A percentile compares a stretch with the other conserved stretches of the same genome.
These are phyloP conservation scores for Xylaria polymorpha DNA, from an alignment of 2,329 filamentous ascomycete genomes.

Conservation along the genomic window DNA sequence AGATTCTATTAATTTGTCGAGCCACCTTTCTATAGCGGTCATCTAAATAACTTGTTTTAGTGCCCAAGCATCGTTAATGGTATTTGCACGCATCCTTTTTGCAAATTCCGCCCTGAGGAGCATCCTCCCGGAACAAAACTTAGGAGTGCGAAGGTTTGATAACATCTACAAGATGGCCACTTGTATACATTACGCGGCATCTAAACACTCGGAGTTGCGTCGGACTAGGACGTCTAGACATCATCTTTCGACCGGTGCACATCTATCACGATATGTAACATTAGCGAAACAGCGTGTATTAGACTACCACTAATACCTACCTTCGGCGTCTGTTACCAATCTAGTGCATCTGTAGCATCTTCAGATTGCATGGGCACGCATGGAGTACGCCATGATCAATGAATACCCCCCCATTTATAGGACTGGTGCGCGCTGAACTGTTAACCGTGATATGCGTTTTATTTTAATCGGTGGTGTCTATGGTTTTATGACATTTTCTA, in stretches of 20 bases:
- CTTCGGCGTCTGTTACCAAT: conserved; percentile 3
- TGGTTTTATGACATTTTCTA: background rate
- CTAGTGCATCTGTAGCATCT: conserved; percentile 3
- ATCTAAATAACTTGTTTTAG: conserved; percentile 49
- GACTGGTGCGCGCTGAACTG: background rate
- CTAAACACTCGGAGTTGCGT: background rate
- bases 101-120: conserved; percentile 64
- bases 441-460: background rate
- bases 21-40: background rate
- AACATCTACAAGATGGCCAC: conserved; percentile 2
- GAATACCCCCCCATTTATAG: conserved; percentile 18
- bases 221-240: background rate
- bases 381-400: conserved; percentile 26
- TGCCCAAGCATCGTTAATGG: conserved; percentile 66
- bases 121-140: conserved; percentile 70
- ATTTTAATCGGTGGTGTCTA: background rate
- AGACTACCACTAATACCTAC: conserved; percentile 4
- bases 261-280: conserved; percentile 31
- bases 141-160: conserved; percentile 44
- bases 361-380: conserved; percentile 10
- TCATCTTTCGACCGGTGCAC: conserved; percentile 3
- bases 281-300: conserved; percentile 25
- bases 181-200: conserved; percentile 13
- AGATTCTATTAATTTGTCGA: background rate
- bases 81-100: conserved; percentile 64